Base-by-base conservation (phyloP, 768 basidiomycete genomes). In the Rubroboletus pulcherrimus region DNA sequence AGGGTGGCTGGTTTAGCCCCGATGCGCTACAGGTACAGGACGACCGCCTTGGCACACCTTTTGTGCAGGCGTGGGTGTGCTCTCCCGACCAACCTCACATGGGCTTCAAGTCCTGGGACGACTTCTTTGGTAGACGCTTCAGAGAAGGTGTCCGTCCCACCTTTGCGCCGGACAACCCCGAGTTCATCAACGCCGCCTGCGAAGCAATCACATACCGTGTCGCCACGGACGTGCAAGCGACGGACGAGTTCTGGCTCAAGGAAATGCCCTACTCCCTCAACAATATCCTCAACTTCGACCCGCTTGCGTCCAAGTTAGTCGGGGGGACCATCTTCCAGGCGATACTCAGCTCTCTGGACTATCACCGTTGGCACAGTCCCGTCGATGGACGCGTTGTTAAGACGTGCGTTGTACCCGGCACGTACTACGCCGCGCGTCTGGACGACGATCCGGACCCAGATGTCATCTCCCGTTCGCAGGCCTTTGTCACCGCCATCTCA, bases 181-280 rank as follows among this genome's bases (percentile, higher is more conserved):
- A 51, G 26, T 57, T 81, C 55, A 70, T 86, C 61, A 75, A 69
- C 55, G 76, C 72, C 58, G 71, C 79, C 8, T 86, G 84, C 71
- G 84, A 87, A 62, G 81, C 80, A 12, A 74, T 68, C n/a, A 64
- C 80, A 3, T 77, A 79, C 66, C 70, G 74, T 44, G 70, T 80
- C 40, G 66, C 65, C 2, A 26, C 38, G 29, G 59, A 78, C 48
- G 75, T 81, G 61, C 64, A 12, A 6, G 47, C 24, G 3, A 63
- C 64, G 7, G 81, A 83, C 50, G 55, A 62, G 39, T 85, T 87
- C 68, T 86, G 82, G 83, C 61, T 85, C 67, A 85, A 87, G 64
- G 81, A 75, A 0, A 72, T 83, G 63, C 77, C 79, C 0, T 87
- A 86, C 66, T 85, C 84, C 8, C 8, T 86, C 44, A 33, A 64